Base-by-base conservation (phyloP, 2,329 filamentous ascomycete species). In the Dendryphion nanum region DNA sequence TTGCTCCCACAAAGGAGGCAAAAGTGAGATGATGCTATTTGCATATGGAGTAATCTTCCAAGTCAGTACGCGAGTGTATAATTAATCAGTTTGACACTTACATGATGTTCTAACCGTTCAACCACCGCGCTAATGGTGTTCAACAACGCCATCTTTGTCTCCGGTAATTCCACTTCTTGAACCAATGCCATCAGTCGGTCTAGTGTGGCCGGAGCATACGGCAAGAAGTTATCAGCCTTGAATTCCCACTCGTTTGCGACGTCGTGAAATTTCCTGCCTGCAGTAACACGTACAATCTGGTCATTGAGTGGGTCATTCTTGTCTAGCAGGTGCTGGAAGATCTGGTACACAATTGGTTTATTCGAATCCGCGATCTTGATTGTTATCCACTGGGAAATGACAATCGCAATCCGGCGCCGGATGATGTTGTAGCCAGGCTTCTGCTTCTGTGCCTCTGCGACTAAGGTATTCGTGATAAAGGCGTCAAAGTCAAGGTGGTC, bases 201-300 rank as follows among this genome's bases (percentile, higher is more conserved):
- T 8, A 98, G 73, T 7, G 88, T 82, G 15, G 83, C 78, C 1
- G 85, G 75, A 0, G 88, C 86, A 59, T 84, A 93, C 0, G 89
- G 88, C 35, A 86, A 60, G 61, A 97, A 96, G 8, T 74, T 70
- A 4, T 85, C 78, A 2, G 82, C 75, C 8, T 78, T 77, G 61
- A 96, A 97, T 37, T 85, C 85, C 62, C 90, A 89, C 30, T 95
- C 89, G 52, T 96, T 85, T 0, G 88, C 81, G 30, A 95, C 79
- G 48, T 79, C 78, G 51, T 85, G 84, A 35, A 98, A 78, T 53
- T 94, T 88, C 38, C 90, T 79, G 5, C 88, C 93, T 3, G 93
- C 89, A 2, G 91, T 96, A 37, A 97, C 84, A 12, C 89, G 82
- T 20, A 98, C 93, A 1, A 97, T 90, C 37, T 89, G 77, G 57